These are phyloP conservation scores for Hanseniaspora taiwanica DNA, from an alignment of 805 yeast species.

Conservation along the genomic window DNA sequence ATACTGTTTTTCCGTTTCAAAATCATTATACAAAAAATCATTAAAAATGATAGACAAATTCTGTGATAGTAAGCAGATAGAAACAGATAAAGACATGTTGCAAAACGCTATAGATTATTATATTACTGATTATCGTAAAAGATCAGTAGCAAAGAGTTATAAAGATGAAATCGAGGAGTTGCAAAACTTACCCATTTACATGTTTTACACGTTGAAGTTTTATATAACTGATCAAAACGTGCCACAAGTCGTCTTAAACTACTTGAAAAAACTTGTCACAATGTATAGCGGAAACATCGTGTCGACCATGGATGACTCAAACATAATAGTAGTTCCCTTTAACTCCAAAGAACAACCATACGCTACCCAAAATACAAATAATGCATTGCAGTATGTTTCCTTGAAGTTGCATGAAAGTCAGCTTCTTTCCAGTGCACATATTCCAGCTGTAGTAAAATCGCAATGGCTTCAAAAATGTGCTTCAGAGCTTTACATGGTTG, in stretches of 20 bases:
- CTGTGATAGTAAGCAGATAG: constrained; percentile 44
- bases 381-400: background rate
- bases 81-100: constrained; percentile 8
- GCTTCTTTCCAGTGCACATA: background rate
- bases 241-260: background rate
- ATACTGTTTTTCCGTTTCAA: constrained; percentile 36
- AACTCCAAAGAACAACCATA: background rate
- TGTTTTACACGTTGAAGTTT: constrained; percentile 7
- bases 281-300: background rate
- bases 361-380: background rate
- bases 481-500: too few species aligned
- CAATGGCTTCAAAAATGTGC: background rate
- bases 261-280: background rate
- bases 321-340: background rate
- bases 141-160: background rate
- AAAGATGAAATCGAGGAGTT: too few species aligned
- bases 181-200: constrained; percentile 3
- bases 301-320: background rate
- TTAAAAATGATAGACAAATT: constrained; percentile 34
- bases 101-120: constrained; percentile 8
- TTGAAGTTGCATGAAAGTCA: background rate
- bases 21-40: constrained; percentile 17
- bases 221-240: background rate
- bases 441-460: background rate
- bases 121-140: background rate